Evolutionary conservation across 257 asterid genomes (phyloP), one percentile per base, ranked within the genome.

Genomic region (Dorcoceras hygrometricum): DNA sequence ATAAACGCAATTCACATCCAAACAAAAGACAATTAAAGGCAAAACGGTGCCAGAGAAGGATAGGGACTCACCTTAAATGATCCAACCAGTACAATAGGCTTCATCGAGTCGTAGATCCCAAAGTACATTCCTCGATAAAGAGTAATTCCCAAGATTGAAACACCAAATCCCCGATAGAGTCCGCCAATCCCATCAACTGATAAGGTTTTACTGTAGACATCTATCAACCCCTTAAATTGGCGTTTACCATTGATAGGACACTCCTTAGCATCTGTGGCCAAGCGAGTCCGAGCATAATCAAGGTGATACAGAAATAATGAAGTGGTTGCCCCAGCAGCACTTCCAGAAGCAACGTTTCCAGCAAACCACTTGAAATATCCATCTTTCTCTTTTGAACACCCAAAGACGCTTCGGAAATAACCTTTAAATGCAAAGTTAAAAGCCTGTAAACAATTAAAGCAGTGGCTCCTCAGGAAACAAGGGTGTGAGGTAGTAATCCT

Each of bases 261-360:
- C 70, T 62, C 62, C 67, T 63, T 70, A 63, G 80, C 68, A 85
- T 85, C 87, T 29, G 83, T 79, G 43, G 72, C 91, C 73, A 85
- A 61, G 29, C 91, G 86, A 71, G 91, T 85, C 58, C 91, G 68
- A 70, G 87, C 91, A 71, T 76, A 85, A 73, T 85, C 91, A 12
- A 85, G 73, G 74, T 85, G 91, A 75, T 85, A 85, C 22, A 85
- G 79, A 78, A 85, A 80, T 58, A 85, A 67, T 23, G 97, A 94
- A 25, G 99, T 94, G 16, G 95, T 90, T 16, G 96, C 97, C 73
- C 97, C 99, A 32, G 99, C 97, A 77, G 99, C 97, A 80, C 97
- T 94, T 66, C 99, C 99, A 2, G 99, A 87, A 76, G 95, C 96
- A 79, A 94, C 89, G 74, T 94, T 94, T 69, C 96, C 96, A 34